Conservation (phyloP, 2,329 filamentous ascomycete genomes). For the Neofusicoccum cordaticola region DNA sequence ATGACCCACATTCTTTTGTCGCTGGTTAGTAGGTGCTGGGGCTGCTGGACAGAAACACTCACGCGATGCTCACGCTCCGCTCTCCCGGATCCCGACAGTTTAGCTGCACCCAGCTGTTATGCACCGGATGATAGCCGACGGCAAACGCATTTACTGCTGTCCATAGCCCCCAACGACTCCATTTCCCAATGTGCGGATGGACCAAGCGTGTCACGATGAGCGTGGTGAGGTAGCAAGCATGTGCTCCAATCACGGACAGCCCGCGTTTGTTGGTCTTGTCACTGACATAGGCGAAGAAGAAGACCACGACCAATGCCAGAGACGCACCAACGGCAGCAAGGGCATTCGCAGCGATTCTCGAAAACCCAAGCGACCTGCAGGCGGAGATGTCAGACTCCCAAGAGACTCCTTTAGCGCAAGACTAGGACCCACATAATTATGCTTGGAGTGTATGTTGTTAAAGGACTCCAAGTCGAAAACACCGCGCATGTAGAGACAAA, state of each 20-base stretch:
- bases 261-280: constrained; percentile 48
- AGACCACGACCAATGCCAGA: constrained; percentile 48
- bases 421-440: constrained; percentile 29
- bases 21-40: neutral
- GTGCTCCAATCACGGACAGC: constrained; percentile 43
- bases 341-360: constrained; percentile 47
- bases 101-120: constrained; percentile 54
- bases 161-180: constrained; percentile 52
- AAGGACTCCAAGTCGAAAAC: constrained; percentile 53
- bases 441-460: constrained; percentile 52
- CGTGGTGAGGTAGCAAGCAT: constrained; percentile 45
- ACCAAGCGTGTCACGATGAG: constrained; percentile 42
- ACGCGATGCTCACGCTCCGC: constrained; percentile 50
- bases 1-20: constrained; percentile 45
- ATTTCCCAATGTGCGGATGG: constrained; percentile 46
- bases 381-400: neutral
- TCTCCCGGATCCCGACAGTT: constrained; percentile 50
- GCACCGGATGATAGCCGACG: constrained; percentile 54
- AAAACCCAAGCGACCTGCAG: constrained; percentile 41
- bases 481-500: constrained; percentile 51
- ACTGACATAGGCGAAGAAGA: constrained; percentile 50
- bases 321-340: constrained; percentile 43
- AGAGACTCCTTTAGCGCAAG: too few relatives aligned
- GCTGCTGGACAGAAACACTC: neutral
- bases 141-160: constrained; percentile 52